A percentile compares a stretch with the other conserved stretches of the same genome.
phyloP scores from a whole-genome alignment of 805 yeast species.

The Ogataea methylovora region DNA sequence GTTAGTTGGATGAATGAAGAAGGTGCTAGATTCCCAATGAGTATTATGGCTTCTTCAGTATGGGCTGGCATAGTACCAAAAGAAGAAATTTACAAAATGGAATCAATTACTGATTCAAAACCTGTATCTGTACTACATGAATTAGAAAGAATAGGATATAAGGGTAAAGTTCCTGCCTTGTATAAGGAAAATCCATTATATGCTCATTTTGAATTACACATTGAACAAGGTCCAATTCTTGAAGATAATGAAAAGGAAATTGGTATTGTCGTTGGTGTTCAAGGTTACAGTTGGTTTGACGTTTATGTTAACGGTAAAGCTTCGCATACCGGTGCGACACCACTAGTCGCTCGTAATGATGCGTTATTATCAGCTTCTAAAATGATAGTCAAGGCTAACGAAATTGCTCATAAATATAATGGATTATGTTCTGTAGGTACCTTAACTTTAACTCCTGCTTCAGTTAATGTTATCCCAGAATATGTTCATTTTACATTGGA shows the following conservation, averaged over 20 bases:
- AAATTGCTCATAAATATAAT: slow-evolving; percentile 40
- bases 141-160: slow-evolving; percentile 53
- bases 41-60: slow-evolving; percentile 59
- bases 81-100: slow-evolving; percentile 42
- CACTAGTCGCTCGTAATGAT: slow-evolving; percentile 52
- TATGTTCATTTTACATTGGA: slow-evolving; percentile 54
- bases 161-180: slow-evolving; percentile 43
- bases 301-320: slow-evolving; percentile 54
- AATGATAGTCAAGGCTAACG: slow-evolving; percentile 49
- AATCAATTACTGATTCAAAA: slow-evolving; percentile 45
- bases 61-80: slow-evolving; percentile 49
- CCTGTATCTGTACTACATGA: slow-evolving; percentile 47
- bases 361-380: slow-evolving; percentile 51
- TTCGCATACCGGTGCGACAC: slow-evolving; percentile 72
- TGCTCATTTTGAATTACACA: slow-evolving; percentile 69
- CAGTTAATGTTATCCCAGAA: slow-evolving; percentile 63
- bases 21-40: slow-evolving; percentile 70
- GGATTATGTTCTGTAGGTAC: slow-evolving; percentile 59
- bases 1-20: slow-evolving; percentile 74
- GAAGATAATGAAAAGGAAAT: slow-evolving; percentile 48
- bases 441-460: slow-evolving; percentile 48
- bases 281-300: slow-evolving; percentile 57
- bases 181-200: slow-evolving; percentile 46
- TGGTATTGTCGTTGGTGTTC: slow-evolving; percentile 63
- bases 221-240: slow-evolving; percentile 70